Percentiles rank a stretch among this genome's conserved stretches.
These are phyloP conservation scores for Coemansia sp. DNA, from an alignment of 192 early-diverging fungal genomes.

Conservation along the genomic window DNA sequence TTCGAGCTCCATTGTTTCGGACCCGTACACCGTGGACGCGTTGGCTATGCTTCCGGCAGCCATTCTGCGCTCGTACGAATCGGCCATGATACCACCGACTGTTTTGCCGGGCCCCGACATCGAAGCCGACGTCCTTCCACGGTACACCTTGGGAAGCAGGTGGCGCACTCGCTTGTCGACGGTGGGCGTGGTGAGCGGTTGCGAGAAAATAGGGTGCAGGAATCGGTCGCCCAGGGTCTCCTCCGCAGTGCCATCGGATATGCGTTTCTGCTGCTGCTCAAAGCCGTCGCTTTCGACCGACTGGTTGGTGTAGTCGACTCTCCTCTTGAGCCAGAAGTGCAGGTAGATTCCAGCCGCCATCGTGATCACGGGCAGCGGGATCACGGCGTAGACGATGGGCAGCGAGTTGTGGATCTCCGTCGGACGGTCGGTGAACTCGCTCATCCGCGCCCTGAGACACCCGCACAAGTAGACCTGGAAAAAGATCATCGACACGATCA, in stretches of 20 bases:
- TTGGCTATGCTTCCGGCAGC: slow-evolving; percentile 27
- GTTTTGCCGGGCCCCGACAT: slow-evolving; percentile 5
- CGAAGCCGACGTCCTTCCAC: slow-evolving; percentile 41
- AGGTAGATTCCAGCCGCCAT: slow-evolving; percentile 57
- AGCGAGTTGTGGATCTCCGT: slow-evolving; percentile 28
- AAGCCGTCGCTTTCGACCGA: slow-evolving; percentile 49
- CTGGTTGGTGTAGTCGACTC: slow-evolving; percentile 60
- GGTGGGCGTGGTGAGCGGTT: slow-evolving; percentile 66
- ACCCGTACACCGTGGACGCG: slow-evolving; percentile 45
- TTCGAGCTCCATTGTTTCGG: slow-evolving; percentile 31
- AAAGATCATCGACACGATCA: slow-evolving; percentile 62
- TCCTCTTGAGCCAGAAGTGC: slow-evolving; percentile 49
- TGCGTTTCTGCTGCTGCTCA: slow-evolving; percentile 24
- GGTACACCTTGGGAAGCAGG: slow-evolving; percentile 64
- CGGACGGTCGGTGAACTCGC: slow-evolving; percentile 56
- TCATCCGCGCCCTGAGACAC: slow-evolving; percentile 53
- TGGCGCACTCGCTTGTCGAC: slow-evolving; percentile 68
- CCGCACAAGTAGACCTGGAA: slow-evolving; percentile 71
- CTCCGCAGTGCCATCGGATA: slow-evolving; percentile 7
- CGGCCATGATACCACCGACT: background rate
- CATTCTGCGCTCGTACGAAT: slow-evolving; percentile 10
- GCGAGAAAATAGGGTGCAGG: slow-evolving; percentile 65
- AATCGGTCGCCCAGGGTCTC: slow-evolving; percentile 60
- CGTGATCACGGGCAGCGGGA: slow-evolving; percentile 67
- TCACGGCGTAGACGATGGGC: slow-evolving; percentile 53